Evolutionary conservation across 164 flowering plant genomes (phyloP), one percentile per base, ranked within the genome.

Genomic region (Berberis thunbergii): DNA sequence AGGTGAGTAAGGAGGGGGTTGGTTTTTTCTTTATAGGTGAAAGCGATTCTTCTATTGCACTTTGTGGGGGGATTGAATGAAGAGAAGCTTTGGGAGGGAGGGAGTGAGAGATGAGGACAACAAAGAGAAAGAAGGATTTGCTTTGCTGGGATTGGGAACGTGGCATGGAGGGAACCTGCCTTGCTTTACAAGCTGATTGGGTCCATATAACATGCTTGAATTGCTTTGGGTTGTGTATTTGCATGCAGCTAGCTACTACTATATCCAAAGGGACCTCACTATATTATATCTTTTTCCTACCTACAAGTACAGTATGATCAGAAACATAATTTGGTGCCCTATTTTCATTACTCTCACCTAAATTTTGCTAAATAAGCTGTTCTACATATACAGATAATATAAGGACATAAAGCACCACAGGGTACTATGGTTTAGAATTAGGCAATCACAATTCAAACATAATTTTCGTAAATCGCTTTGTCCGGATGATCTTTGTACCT

Each of bases 181-280:
- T 69, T 69, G 72, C 79, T 79, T 80, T 81, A 72, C 77, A 73
- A n/a, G 0, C 70, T 58, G 65, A 64, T 57, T 69, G 70, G 77
- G 70, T 74, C 70, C 67, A 70, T 59, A 48, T 59, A 57, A 40
- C 6, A 40, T 55, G 49, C 57, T 60, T 74, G 26, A 26, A 26
- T 75, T 70, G 69, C 72, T 79, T 77, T 77, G 74, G 53, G 41
- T 63, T 71, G 79, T 71, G 78, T 75, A 78, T 79, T 81, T 81
- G 73, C 82, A 81, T 78, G 81, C 81, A 74, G 26, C 61, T 50
- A 60, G 40, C 54, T 8, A 67, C 11, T 1, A 58, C 67, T 26
- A 26, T 26, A 26, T 26, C 60, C 13, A 58, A 57, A 59, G 56
- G 46, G 41, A 65, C 68, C 62, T 50, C 46, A 49, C 48, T 50